Conservation (phyloP, 768 basidiomycete species). For the Imleria badia region DNA sequence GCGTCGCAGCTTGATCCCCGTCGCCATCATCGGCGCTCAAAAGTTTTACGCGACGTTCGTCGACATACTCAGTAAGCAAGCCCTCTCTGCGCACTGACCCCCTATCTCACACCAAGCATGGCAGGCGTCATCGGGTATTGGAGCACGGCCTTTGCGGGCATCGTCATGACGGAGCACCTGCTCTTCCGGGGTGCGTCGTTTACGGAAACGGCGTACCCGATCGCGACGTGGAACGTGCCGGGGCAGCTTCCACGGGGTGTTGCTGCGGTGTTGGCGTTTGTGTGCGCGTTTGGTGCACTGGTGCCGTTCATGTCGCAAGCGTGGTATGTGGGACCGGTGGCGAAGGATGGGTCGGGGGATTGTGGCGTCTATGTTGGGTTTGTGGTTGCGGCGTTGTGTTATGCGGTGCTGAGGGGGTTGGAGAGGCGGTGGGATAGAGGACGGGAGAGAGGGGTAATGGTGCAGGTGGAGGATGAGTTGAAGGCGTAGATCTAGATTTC, state of each 20-base stretch:
- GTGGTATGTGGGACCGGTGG: constrained; percentile 53
- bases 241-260: constrained; percentile 39
- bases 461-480: background rate
- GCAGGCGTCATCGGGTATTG: constrained; percentile 48
- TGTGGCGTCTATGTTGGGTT: constrained; percentile 46
- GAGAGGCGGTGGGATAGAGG: constrained; percentile 24
- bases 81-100: constrained; percentile 2
- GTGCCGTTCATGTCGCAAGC: constrained; percentile 52
- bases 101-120: constrained; percentile 2
- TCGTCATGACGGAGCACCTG: constrained; percentile 44
- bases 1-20: constrained; percentile 40
- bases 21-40: constrained; percentile 46
- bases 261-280: constrained; percentile 42
- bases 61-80: constrained; percentile 37
- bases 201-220: constrained; percentile 35
- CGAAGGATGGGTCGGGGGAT: constrained; percentile 44
- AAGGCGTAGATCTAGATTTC: constrained; percentile 1
- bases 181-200: constrained; percentile 40
- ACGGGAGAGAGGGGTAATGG: background rate
- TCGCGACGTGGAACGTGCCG: constrained; percentile 37
- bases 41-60: constrained; percentile 46
- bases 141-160: constrained; percentile 36
- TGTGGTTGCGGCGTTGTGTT: constrained; percentile 32
- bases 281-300: constrained; percentile 39
- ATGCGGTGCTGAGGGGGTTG: constrained; percentile 28